Percentiles rank a stretch among this genome's conserved stretches.
Conservation (phyloP, 202 grass and related monocot species). For the Saccharum hybrid region DNA sequence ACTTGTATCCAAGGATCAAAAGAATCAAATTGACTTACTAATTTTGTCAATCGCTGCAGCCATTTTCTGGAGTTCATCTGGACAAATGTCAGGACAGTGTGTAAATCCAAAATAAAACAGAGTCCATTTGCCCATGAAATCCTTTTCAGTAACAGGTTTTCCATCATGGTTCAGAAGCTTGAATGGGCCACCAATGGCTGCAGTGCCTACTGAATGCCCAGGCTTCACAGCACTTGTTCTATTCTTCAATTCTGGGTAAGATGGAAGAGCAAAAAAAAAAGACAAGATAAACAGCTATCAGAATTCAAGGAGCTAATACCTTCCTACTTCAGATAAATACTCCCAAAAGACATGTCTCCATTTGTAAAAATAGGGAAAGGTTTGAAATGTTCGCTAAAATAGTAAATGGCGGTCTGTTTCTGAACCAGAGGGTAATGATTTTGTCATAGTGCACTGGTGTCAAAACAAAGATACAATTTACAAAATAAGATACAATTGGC, state of each 20-base stretch:
- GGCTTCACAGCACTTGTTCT: slow-evolving; percentile 59
- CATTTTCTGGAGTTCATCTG: slow-evolving; percentile 86
- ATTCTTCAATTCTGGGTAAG: slow-evolving; percentile 62
- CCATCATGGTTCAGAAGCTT: slow-evolving; percentile 76
- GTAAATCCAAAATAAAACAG: slow-evolving; percentile 87
- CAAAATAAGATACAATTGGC: neutral
- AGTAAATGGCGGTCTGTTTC: too few species aligned
- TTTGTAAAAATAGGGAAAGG: neutral
- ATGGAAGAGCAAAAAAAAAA: neutral
- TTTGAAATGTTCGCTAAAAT: too few species aligned
- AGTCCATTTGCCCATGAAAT: slow-evolving; percentile 86
- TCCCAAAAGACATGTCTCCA: neutral
- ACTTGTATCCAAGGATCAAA: neutral
- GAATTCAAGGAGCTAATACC: neutral
- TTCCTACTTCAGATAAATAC: neutral
- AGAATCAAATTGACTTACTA: slow-evolving; percentile 45
- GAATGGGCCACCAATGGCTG: slow-evolving; percentile 83
- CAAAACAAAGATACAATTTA: neutral
- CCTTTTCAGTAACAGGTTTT: slow-evolving; percentile 61
- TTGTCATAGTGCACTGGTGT: neutral
- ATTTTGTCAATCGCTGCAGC: slow-evolving; percentile 74
- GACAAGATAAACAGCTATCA: neutral
- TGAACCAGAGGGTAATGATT: neutral
- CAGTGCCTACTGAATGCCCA: slow-evolving; percentile 58
- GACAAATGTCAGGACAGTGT: slow-evolving; percentile 83